phyloP scores from a whole-genome alignment of 169 alveolate species.

The Plasmodium knowlesi region DNA sequence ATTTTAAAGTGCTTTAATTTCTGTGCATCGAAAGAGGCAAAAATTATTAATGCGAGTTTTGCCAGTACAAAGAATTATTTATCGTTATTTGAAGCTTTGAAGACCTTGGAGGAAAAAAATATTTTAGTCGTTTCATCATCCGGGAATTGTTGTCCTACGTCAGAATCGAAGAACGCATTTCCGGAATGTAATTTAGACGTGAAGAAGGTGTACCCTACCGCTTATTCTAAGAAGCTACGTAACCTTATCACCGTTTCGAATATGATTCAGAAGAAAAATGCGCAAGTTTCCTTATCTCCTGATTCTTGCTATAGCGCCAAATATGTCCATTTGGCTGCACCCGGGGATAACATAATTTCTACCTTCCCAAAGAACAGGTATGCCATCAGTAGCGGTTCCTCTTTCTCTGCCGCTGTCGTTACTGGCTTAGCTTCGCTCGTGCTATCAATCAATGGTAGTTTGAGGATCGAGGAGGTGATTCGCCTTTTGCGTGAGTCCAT shows the following conservation, averaged over 20 bases:
- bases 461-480: slow-evolving; percentile 1
- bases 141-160: slow-evolving; percentile 1
- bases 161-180: background rate
- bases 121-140: slow-evolving; percentile 31
- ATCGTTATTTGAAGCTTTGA: slow-evolving; percentile 34
- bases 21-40: slow-evolving; percentile 66
- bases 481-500: background rate
- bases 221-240: slow-evolving; percentile 5
- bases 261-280: slow-evolving; percentile 14
- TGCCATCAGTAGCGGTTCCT: slow-evolving; percentile 52
- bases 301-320: slow-evolving; percentile 44
- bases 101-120: slow-evolving; percentile 4
- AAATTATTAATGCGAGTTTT: slow-evolving; percentile 75
- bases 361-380: slow-evolving; percentile 19
- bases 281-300: background rate
- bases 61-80: slow-evolving; percentile 12
- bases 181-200: slow-evolving; percentile 6
- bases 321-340: slow-evolving; percentile 56
- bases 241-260: slow-evolving; percentile 20
- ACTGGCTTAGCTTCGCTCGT: slow-evolving; percentile 19
- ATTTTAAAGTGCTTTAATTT: slow-evolving; percentile 74
- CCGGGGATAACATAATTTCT: slow-evolving; percentile 34
- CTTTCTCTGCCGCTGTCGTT: slow-evolving; percentile 50
- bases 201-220: slow-evolving; percentile 31
- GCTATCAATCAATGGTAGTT: background rate